Conservation (phyloP, 2,329 filamentous ascomycete genomes). For the Grosmannia serpens region DNA sequence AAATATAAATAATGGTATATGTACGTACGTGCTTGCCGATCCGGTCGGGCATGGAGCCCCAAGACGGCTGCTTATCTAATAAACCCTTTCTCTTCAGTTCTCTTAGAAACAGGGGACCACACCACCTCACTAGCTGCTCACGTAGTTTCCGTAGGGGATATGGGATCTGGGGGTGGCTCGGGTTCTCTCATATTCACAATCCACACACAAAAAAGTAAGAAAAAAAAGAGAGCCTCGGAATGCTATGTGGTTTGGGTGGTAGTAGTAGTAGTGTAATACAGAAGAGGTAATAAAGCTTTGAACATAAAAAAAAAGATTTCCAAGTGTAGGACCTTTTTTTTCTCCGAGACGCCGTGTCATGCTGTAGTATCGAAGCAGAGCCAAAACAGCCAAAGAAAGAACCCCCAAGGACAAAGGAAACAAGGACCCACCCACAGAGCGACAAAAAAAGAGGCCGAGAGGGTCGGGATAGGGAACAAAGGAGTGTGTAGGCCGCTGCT, state of each 20-base stretch:
- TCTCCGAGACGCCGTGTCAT: slow-evolving; percentile 8
- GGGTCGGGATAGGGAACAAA: too few relatives aligned
- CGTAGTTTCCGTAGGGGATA: too few relatives aligned
- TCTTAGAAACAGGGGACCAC: too few relatives aligned
- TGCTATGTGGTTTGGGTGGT: background rate
- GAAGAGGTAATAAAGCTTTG: background rate
- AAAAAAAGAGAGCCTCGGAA: background rate
- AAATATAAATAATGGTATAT: too few relatives aligned
- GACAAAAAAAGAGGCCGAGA: background rate
- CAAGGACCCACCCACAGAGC: background rate
- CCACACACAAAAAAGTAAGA: background rate
- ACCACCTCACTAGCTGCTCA: too few relatives aligned
- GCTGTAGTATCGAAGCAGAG: slow-evolving; percentile 3
- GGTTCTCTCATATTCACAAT: background rate
- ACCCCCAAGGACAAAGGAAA: background rate
- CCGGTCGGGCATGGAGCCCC: too few relatives aligned
- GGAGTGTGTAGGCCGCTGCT: too few relatives aligned
- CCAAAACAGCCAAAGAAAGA: background rate
- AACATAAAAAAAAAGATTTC: background rate
- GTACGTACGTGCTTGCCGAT: too few relatives aligned
- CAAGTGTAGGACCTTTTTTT: background rate
- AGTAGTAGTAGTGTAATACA: background rate
- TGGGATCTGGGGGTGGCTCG: too few relatives aligned
- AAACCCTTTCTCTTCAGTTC: too few relatives aligned
- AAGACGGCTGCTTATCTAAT: too few relatives aligned